phyloP scores from a whole-genome alignment of 352 stramenopile genomes.

The Phytophthora quininea region DNA sequence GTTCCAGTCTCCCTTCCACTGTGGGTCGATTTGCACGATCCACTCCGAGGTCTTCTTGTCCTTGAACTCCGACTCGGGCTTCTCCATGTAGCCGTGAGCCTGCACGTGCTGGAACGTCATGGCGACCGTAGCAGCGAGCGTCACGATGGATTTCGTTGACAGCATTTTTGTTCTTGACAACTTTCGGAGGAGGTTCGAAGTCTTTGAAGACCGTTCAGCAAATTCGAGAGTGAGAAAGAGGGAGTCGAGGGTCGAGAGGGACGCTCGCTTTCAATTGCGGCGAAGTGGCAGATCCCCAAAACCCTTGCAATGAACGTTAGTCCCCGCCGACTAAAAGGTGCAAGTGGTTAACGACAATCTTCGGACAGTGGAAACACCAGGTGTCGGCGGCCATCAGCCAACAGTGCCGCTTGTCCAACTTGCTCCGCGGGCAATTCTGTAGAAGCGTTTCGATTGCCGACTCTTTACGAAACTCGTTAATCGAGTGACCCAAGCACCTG shows the following conservation, averaged over 20 bases:
- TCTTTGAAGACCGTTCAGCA: constrained; percentile 16
- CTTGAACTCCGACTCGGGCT: constrained; percentile 17
- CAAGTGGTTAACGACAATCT: constrained; percentile 1
- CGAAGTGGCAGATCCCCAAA: constrained; percentile 10
- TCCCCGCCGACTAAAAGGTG: constrained; percentile 5
- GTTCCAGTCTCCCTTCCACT: constrained; percentile 35
- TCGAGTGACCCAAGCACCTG: neutral
- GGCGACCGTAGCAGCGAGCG: constrained; percentile 25
- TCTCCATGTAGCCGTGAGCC: constrained; percentile 27
- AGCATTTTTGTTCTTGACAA: constrained; percentile 18
- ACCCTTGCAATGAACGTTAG: constrained; percentile 7
- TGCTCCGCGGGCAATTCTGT: neutral
- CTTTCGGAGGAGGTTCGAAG: neutral
- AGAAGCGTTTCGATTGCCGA: no score
- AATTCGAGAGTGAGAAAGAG: constrained; percentile 25
- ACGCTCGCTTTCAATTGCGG: neutral
- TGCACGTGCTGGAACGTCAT: constrained; percentile 1
- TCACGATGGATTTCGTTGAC: constrained; percentile 23
- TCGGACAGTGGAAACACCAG: neutral
- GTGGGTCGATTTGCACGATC: constrained; percentile 39
- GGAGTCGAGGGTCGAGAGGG: neutral
- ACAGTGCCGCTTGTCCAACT: neutral
- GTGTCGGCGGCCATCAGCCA: no score
- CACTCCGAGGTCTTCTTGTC: constrained; percentile 28
- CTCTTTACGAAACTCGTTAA: neutral